These are phyloP conservation scores for Mycogone perniciosa DNA, from an alignment of 2,329 filamentous ascomycete species.

Conservation along the genomic window DNA sequence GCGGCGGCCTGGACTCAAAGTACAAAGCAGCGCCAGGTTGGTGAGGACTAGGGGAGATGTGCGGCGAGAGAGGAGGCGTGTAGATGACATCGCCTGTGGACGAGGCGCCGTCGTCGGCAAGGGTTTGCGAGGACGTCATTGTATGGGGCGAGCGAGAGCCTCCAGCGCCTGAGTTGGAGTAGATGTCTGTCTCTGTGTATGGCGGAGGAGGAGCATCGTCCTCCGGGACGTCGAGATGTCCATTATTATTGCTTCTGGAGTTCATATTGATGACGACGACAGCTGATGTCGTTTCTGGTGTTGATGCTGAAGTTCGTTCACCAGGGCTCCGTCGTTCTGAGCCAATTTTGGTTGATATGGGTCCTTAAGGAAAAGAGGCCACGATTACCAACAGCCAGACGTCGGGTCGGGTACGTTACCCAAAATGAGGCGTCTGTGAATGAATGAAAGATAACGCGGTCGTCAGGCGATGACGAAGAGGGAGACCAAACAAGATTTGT, in stretches of 20 bases:
- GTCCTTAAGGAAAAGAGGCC: too few species aligned
- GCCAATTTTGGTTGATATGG: too few species aligned
- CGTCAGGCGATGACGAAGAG: too few species aligned
- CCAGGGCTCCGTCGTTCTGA: too few species aligned
- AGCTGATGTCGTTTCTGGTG: conserved; percentile 2
- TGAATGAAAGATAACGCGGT: too few species aligned
- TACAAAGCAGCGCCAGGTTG: conserved; percentile 28
- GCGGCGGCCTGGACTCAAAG: conserved; percentile 40
- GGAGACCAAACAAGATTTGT: too few species aligned
- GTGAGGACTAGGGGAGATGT: conserved; percentile 20
- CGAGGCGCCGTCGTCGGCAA: conserved; percentile 32
- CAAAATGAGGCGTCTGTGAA: too few species aligned
- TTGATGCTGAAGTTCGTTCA: background rate
- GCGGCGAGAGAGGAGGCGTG: conserved; percentile 46
- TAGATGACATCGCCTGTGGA: conserved; percentile 42
- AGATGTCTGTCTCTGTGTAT: conserved; percentile 52
- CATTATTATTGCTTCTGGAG: conserved; percentile 12
- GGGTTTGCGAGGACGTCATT: conserved; percentile 19
- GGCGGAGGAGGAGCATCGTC: conserved; percentile 47
- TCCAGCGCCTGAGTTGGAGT: conserved; percentile 34
- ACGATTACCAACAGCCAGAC: too few species aligned
- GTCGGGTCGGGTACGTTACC: too few species aligned
- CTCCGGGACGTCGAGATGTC: conserved; percentile 14
- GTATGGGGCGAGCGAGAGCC: conserved; percentile 20
- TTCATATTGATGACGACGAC: conserved; percentile 11